Evolutionary conservation across 441 rosid genomes (phyloP).

Genomic region (Manihot esculenta): DNA sequence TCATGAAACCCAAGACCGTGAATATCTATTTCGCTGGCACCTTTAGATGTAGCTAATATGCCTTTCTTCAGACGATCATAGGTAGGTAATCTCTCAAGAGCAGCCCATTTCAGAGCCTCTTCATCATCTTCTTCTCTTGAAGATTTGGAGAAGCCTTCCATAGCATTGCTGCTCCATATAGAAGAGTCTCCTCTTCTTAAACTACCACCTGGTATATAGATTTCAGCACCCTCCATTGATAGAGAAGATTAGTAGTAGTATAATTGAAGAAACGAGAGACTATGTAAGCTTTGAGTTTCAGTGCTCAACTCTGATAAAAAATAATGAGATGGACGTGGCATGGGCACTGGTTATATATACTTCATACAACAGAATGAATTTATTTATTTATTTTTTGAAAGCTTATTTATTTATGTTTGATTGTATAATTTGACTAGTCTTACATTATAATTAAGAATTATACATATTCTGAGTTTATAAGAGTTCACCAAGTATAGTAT

Average conservation of each 20-base stretch:
- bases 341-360: no score
- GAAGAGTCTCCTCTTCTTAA: conserved; percentile 19
- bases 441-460: no score
- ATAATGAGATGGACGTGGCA: no score
- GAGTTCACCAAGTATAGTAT: no score
- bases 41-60: conserved; percentile 34
- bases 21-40: conserved; percentile 51
- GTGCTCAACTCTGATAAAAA: no score
- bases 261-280: no score
- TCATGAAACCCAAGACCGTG: conserved; percentile 39
- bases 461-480: no score
- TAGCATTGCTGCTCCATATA: conserved; percentile 23
- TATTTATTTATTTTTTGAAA: no score
- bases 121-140: conserved; percentile 37
- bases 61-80: conserved; percentile 48
- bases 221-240: conserved; percentile 30
- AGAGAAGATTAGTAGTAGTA: neutral
- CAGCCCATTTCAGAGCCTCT: conserved; percentile 56
- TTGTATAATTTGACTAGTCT: no score
- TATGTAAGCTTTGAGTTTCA: no score
- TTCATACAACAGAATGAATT: no score
- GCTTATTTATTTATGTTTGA: no score
- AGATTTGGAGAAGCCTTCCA: conserved; percentile 30
- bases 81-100: conserved; percentile 53
- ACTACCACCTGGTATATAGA: conserved; percentile 21